Base-by-base conservation (phyloP, 1,284 basidiomycete genomes). In the Thecaphora thlaspeos region DNA sequence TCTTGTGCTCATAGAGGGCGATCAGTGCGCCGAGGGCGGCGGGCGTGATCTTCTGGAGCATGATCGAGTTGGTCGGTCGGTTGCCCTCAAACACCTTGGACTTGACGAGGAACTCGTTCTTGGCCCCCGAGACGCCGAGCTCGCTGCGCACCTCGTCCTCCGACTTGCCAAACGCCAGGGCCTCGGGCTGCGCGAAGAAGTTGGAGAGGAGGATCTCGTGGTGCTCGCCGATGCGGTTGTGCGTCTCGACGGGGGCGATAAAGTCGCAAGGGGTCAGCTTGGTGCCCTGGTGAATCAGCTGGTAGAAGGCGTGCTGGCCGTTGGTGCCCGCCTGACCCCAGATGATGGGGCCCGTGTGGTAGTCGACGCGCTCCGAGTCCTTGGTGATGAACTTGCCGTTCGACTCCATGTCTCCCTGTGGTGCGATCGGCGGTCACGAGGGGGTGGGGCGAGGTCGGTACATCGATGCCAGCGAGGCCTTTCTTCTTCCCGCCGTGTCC, bases 271-370 rank as follows among this genome's bases (percentile, higher is more conserved):
- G 92, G 70, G 94, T 88, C 65, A 96, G 51, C 62, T 73, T 74
- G 55, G 68, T 68, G 23, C 70, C 70, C 80, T 96, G 92, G 82
- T 95, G 92, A 47, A 96, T 86, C 64, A 96, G 88, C 81, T 97
- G 94, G 82, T 97, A 97, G 85, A 97, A 97, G 21, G 94, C 95
- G 82, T 98, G 94, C 81, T 97, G 94, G 58, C 93, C 94, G 80
- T 97, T 97, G 48, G 95, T 97, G 47, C 94, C 95, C 0, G 90
- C 87, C 23, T 94, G 93, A 67, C 94, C 95, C 94, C 95, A 97
- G 79, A 97, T 90, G 81, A 98, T 96, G 4, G 94, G 94, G 40
- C 94, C 95, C 47, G 94, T 98, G 82, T 98, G 87, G 82, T 97
- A 98, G 81, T 90, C 81, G 19, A 98, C 94, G 47, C 89, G 87